Evolutionary conservation across 192 early-diverging fungal genomes (phyloP).

Genomic region (Dissophora globulifera): DNA sequence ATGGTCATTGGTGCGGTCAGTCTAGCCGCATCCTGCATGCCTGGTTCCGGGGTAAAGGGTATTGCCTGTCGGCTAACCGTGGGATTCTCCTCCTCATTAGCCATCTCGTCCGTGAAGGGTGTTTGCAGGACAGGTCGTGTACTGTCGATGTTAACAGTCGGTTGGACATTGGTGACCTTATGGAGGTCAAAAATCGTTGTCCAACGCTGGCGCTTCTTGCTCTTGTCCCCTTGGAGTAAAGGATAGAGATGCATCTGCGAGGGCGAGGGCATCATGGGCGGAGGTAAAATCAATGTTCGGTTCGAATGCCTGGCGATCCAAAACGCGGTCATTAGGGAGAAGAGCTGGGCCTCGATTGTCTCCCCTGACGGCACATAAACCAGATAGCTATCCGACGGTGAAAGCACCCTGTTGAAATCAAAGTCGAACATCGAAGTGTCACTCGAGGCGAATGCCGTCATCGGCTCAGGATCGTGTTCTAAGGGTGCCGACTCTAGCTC

Average conservation of each 20-base stretch:
- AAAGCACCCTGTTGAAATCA: constrained; percentile 21
- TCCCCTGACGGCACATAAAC: constrained; percentile 43
- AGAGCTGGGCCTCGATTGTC: constrained; percentile 46
- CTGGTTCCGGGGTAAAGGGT: not conserved
- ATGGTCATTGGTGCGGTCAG: constrained; percentile 7
- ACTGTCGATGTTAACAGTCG: constrained; percentile 13
- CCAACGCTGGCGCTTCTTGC: constrained; percentile 41
- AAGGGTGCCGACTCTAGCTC: not conserved
- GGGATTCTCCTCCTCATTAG: constrained; percentile 31
- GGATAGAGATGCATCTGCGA: constrained; percentile 25
- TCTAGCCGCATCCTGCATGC: not conserved
- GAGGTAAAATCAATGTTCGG: constrained; percentile 36
- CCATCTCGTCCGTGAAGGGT: constrained; percentile 40
- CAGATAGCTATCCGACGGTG: constrained; percentile 19
- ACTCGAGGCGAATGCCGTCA: not conserved
- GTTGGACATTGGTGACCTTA: constrained; percentile 1
- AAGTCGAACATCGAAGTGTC: constrained; percentile 20
- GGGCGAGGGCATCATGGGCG: constrained; percentile 44
- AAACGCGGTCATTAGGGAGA: constrained; percentile 29
- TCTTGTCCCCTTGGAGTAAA: constrained; percentile 22
- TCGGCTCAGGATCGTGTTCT: not conserved
- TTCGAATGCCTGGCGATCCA: constrained; percentile 52
- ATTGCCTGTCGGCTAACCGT: constrained; percentile 14
- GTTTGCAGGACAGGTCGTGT: constrained; percentile 28
- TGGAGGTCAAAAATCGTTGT: constrained; percentile 38